phyloP scores from a whole-genome alignment of 2,329 filamentous ascomycete species.

The Beauveria sp. region DNA sequence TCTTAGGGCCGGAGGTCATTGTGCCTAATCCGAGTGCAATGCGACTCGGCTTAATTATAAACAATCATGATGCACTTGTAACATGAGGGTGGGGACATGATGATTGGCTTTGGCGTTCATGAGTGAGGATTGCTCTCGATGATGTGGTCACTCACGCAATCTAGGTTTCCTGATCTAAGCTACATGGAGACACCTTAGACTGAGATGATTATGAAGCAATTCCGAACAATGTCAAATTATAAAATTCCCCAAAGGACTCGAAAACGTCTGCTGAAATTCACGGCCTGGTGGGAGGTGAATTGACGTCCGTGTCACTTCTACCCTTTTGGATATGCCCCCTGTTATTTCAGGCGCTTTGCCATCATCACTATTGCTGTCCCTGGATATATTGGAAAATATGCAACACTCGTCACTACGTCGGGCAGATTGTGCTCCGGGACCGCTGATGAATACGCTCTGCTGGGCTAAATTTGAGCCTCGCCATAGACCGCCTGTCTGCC shows the following conservation, averaged over 20 bases:
- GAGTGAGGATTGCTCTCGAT: no score
- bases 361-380: constrained; percentile 7
- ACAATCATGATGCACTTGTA: neutral
- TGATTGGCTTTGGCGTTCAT: no score
- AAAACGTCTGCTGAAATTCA: neutral
- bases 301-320: constrained; percentile 6
- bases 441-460: constrained; percentile 8
- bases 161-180: no score
- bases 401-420: constrained; percentile 5
- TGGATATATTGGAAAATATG: neutral
- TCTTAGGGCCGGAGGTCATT: neutral
- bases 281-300: neutral
- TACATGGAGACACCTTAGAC: no score
- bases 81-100: no score
- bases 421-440: neutral
- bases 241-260: neutral
- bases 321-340: constrained; percentile 3
- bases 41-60: no score
- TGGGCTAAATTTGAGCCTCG: constrained; percentile 4
- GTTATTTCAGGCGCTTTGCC: neutral
- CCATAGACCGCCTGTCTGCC: neutral
- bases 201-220: no score
- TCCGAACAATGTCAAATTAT: neutral
- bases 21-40: no score
- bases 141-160: no score